phyloP scores from a whole-genome alignment of 176 grass and related monocot genomes.

The Eremochloa ophiuroides region DNA sequence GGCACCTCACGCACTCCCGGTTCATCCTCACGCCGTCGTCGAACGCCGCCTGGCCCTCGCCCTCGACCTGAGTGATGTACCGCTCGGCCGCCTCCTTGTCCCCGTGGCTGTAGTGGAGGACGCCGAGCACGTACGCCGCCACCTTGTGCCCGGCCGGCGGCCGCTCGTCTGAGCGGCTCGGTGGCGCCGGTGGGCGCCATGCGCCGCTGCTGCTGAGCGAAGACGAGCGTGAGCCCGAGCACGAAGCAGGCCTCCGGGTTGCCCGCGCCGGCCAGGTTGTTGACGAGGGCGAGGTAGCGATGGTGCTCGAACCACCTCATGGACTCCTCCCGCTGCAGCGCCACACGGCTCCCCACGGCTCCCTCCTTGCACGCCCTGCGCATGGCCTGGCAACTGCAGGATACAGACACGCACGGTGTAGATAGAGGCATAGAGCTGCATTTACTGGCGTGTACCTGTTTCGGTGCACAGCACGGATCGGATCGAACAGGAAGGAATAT shows the following conservation, averaged over 20 bases:
- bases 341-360: not conserved
- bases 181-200: too few species aligned
- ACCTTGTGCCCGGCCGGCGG: not conserved
- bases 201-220: too few species aligned
- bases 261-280: not conserved
- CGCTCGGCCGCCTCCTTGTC: not conserved
- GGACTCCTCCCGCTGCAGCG: not conserved
- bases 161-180: not conserved
- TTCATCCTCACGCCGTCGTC: too few species aligned
- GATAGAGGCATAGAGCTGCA: too few species aligned
- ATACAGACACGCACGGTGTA: too few species aligned
- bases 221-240: not conserved
- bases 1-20: not conserved
- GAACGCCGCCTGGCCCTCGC: too few species aligned
- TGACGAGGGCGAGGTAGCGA: conserved; percentile 4
- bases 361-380: not conserved
- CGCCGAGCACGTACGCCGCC: conserved; percentile 14
- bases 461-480: too few species aligned
- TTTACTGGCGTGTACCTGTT: too few species aligned
- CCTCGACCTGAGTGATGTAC: conserved; percentile 3
- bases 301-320: conserved; percentile 9
- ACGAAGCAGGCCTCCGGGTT: conserved; percentile 34
- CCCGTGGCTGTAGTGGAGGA: not conserved
- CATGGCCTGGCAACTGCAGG: not conserved
- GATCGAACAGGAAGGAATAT: too few species aligned